A percentile compares a stretch with the other conserved stretches of the same genome.
Evolutionary conservation across 192 early-diverging fungal species (phyloP).

Genomic region (Polychytrium aggregatum): DNA sequence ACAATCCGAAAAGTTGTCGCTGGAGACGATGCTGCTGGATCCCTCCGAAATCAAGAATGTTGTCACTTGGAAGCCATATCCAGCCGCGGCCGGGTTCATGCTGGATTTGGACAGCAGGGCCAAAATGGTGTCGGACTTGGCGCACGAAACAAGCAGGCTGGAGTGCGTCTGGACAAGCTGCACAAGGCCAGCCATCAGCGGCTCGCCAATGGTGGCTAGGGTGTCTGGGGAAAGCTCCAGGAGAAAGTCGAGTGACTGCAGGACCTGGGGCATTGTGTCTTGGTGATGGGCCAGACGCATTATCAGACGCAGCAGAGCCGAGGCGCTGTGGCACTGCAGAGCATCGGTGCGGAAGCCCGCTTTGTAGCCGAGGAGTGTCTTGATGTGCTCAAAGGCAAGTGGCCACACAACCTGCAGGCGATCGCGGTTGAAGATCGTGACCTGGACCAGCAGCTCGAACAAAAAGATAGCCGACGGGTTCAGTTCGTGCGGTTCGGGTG

Average conservation of each 20-base stretch:
- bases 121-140: slow-evolving; percentile 40
- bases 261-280: slow-evolving; percentile 15
- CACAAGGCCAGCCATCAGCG: slow-evolving; percentile 65
- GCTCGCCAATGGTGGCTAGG: slow-evolving; percentile 56
- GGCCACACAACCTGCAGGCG: slow-evolving; percentile 52
- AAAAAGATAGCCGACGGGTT: slow-evolving; percentile 51
- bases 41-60: slow-evolving; percentile 42
- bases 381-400: slow-evolving; percentile 55
- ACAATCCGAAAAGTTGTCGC: slow-evolving; percentile 61
- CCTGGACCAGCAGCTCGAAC: slow-evolving; percentile 60
- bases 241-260: slow-evolving; percentile 34
- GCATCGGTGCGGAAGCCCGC: too few species aligned
- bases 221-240: slow-evolving; percentile 44
- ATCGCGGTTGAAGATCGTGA: slow-evolving; percentile 68
- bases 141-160: slow-evolving; percentile 14
- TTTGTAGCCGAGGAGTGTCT: slow-evolving; percentile 66
- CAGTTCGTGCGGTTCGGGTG: too few species aligned
- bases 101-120: slow-evolving; percentile 41
- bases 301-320: too few species aligned
- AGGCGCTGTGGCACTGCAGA: too few species aligned
- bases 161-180: slow-evolving; percentile 49
- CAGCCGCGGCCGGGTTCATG: slow-evolving; percentile 47
- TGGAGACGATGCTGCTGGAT: slow-evolving; percentile 23
- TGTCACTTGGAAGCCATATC: slow-evolving; percentile 53
- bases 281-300: too few species aligned